Base-by-base conservation (phyloP, 768 basidiomycete genomes). In the Leccinum ochraceum region DNA sequence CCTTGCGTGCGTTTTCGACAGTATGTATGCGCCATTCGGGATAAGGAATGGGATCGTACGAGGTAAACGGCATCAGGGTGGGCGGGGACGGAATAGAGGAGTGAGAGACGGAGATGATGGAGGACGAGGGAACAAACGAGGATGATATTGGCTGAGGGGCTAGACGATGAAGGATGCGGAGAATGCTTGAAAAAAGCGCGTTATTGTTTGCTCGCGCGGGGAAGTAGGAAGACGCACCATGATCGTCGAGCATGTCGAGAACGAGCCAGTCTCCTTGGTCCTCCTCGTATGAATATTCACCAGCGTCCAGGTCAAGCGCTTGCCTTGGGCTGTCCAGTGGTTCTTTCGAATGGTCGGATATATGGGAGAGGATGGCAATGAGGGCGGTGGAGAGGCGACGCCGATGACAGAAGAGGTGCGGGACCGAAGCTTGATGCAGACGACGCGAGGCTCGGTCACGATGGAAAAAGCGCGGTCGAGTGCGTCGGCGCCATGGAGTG, bases 1-100 rank as follows among this genome's bases (percentile, higher is more conserved):
- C 82, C 30, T 78, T 77, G 11, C 81, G 79, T 1, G 87, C 87
- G 46, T 80, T 77, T 44, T 78, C 74, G 2, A 83, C 77, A 0
- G 85, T 67, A 2, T 78, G 77, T 0, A 76, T 66, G 1, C 88
- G 81, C 88, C 88, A 90, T 63, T 88, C 87, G 0, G 88, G 88
- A 69, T 86, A 89, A 0, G 81, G 82, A 1, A 87, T 69, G 0
- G 81, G 63, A 56, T 70, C 69, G 24, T 70, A 74, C 13, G 72
- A 70, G n/a, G 67, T 5, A 70, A 74, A 39, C 69, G 75, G 16
- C 4, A 6, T 17, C 14, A 26, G 9, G 6, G n/a, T 44, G 14
- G 60, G 52, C 6, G 65, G 55, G 3, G 26, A 60, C 10, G 32
- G 17, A 5, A 39, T 10, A 3, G 54, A 11, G 72, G 74, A 1